Percentiles rank a stretch among this genome's conserved stretches.
Evolutionary conservation across 2,329 filamentous ascomycete species (phyloP).

Genomic region (Sclerotinia minor): DNA sequence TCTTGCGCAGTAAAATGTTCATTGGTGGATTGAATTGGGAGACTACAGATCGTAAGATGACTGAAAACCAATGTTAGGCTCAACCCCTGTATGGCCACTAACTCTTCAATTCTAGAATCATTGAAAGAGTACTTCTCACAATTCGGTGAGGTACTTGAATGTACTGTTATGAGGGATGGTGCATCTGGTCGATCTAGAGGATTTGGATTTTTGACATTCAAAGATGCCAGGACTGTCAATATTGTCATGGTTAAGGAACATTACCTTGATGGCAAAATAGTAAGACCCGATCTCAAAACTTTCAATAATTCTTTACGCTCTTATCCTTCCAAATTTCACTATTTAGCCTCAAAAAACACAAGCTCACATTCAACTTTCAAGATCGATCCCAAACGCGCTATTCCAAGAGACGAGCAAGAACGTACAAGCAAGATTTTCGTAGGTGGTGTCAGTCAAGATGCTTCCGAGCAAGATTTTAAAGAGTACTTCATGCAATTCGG

Average conservation of each 20-base stretch:
- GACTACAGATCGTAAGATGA: slow-evolving; percentile 82
- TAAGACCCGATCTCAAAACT: slow-evolving; percentile 52
- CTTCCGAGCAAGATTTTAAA: slow-evolving; percentile 92
- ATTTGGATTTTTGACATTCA: slow-evolving; percentile 97
- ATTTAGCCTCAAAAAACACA: slow-evolving; percentile 33
- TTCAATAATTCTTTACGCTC: slow-evolving; percentile 26
- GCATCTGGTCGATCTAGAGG: slow-evolving; percentile 90
- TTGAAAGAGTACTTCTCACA: slow-evolving; percentile 96
- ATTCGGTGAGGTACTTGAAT: slow-evolving; percentile 95
- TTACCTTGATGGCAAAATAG: slow-evolving; percentile 96
- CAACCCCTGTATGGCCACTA: slow-evolving; percentile 15
- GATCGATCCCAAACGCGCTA: slow-evolving; percentile 98
- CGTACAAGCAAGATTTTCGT: slow-evolving; percentile 99
- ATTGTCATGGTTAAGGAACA: slow-evolving; percentile 99
- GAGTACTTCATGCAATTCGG: slow-evolving; percentile 97
- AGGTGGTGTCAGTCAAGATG: slow-evolving; percentile 94
- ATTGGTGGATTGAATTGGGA: slow-evolving; percentile 99
- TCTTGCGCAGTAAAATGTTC: slow-evolving; percentile 86
- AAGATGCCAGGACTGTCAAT: slow-evolving; percentile 95
- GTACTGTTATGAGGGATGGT: slow-evolving; percentile 98
- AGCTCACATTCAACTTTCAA: slow-evolving; percentile 32
- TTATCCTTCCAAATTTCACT: slow-evolving; percentile 32
- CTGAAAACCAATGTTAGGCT: slow-evolving; percentile 7
- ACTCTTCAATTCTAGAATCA: slow-evolving; percentile 64
- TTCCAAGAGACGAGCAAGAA: slow-evolving; percentile 96